A percentile compares a stretch with the other conserved stretches of the same genome.
phyloP scores from a whole-genome alignment of 495 filamentous ascomycete species.

The Penicillium maclennaniae region DNA sequence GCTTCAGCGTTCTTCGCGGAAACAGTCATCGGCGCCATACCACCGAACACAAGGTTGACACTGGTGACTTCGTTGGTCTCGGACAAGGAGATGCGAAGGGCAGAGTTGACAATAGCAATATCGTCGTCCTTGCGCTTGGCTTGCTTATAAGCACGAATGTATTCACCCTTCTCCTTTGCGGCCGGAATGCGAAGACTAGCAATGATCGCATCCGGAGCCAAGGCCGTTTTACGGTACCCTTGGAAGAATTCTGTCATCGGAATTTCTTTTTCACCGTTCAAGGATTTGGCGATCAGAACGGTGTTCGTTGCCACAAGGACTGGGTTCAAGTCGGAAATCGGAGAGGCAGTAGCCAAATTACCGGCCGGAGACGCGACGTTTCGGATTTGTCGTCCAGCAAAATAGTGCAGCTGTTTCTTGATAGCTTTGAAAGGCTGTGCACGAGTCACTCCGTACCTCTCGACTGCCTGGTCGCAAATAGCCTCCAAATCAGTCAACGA shows the following conservation, averaged over 20 bases:
- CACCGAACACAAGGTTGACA: conserved; percentile 80
- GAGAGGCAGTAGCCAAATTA: conserved; percentile 91
- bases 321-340: conserved; percentile 94
- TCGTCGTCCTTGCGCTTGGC: conserved; percentile 95
- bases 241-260: conserved; percentile 93
- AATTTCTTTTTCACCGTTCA: conserved; percentile 67
- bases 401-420: conserved; percentile 63
- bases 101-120: conserved; percentile 90
- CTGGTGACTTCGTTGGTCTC: conserved; percentile 62
- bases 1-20: conserved; percentile 70
- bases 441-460: conserved; percentile 67
- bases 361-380: conserved; percentile 96
- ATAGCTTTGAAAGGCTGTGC: conserved; percentile 59
- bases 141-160: conserved; percentile 77
- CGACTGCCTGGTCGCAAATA: conserved; percentile 67
- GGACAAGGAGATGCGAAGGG: conserved; percentile 66
- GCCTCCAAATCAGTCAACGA: conserved; percentile 70
- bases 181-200: conserved; percentile 79
- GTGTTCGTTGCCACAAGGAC: conserved; percentile 88
- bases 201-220: conserved; percentile 80
- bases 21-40: conserved; percentile 84
- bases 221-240: conserved; percentile 80
- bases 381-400: conserved; percentile 91
- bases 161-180: conserved; percentile 52
- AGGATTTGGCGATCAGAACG: conserved; percentile 70